Evolutionary conservation across 768 basidiomycete species (phyloP), one percentile per base, ranked within the genome.

Genomic region (Boletus subcaerulescens): DNA sequence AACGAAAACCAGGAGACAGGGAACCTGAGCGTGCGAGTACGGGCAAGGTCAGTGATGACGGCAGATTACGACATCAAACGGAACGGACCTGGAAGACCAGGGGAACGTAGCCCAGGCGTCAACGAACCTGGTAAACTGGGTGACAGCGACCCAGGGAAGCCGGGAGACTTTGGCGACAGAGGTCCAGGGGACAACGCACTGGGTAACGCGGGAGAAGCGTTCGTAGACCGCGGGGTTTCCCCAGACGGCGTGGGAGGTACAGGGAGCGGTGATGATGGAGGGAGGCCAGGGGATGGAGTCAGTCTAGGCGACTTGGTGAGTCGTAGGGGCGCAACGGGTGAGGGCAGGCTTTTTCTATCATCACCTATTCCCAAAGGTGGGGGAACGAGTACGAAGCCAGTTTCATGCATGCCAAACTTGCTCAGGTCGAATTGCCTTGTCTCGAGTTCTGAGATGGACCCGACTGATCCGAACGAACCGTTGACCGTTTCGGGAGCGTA

Each of bases 291-390:
- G 8, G 60, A 68, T 4, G 59, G 55, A 3, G 64, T 32, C 24
- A 58, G 44, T n/a, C 58, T 60, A 12, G 69, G 66, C 1, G 63
- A 58, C 58, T 72, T 71, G 49, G 52, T 53, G 18, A 71, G 33
- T 12, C 69, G 61, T 0, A 71, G 45, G 0, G 69, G 69, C 9
- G 71, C 66, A 3, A 70, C 57, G 0, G 68, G 47, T 1, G 63
- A 56, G 2, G 47, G 39, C 18, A 45, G 1, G 8, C 40, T 38
- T 24, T 31, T 55, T 15, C 35, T 50, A 10, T 41, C 18, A 17
- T 48, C 43, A 17, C 65, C 65, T 3, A 69, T 52, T 20, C 26
- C 56, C 57, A 69, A 39, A 10, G 66, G 67, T 1, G 67, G 60
- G 5, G 66, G 64, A 20, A 53, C 65, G 31, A 67, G 67, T 8